Percentiles rank a stretch among this genome's conserved stretches.
Evolutionary conservation across 179 eudicot genomes (phyloP).

Genomic region (Beta corolliflora): DNA sequence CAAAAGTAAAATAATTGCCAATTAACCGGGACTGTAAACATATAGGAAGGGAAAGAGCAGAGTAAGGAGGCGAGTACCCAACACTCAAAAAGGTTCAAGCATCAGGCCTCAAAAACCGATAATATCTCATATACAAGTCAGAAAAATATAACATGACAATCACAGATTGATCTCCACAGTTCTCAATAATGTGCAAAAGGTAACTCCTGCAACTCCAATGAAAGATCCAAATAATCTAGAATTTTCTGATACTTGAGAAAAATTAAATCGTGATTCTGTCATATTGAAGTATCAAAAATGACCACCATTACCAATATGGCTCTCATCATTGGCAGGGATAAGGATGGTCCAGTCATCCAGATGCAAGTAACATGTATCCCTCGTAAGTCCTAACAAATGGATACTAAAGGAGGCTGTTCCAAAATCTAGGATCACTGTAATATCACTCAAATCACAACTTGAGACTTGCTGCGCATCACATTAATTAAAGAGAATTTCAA

Average conservation of each 20-base stretch:
- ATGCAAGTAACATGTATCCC: background rate
- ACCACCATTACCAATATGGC: background rate
- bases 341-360: background rate
- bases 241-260: background rate
- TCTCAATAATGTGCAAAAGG: background rate
- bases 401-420: background rate
- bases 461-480: background rate
- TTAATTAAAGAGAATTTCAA: background rate
- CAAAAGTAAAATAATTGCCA: conserved; percentile 5
- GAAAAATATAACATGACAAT: background rate
- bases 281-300: background rate
- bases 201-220: background rate
- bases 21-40: background rate
- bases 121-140: background rate
- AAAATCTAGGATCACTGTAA: background rate
- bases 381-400: background rate
- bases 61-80: background rate
- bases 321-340: background rate
- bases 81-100: background rate
- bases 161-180: background rate
- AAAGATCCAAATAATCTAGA: background rate
- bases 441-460: background rate
- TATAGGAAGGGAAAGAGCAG: too few species aligned
- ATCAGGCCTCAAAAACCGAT: background rate
- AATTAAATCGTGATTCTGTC: background rate